phyloP scores from a whole-genome alignment of 2,329 filamentous ascomycete genomes.

The Fusarium annulatum region DNA sequence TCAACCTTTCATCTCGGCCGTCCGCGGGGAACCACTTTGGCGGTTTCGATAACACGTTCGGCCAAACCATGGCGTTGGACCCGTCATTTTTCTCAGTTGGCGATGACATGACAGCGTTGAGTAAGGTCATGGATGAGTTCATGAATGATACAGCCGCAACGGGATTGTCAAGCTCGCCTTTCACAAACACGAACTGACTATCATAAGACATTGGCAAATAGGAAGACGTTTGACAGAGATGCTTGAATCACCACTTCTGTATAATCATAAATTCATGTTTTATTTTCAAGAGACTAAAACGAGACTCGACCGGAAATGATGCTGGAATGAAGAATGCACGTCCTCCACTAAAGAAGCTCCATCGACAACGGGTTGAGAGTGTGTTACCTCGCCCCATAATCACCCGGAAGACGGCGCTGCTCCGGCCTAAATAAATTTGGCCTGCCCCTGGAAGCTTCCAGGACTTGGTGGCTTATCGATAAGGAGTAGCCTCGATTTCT shows the following conservation, averaged over 20 bases:
- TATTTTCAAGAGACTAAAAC: not conserved
- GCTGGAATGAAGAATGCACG: not conserved
- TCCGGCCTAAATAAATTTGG: conserved; percentile 19
- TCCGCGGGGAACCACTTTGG: not conserved
- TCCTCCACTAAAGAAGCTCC: not conserved
- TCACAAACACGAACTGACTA: not conserved
- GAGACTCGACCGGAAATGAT: not conserved
- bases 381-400: conserved; percentile 17
- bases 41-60: conserved; percentile 15
- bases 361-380: not conserved
- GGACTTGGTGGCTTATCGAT: conserved; percentile 15
- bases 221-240: not conserved
- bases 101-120: conserved; percentile 9
- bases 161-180: not conserved
- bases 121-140: conserved; percentile 10
- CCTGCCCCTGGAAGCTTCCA: conserved; percentile 11
- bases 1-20: not conserved
- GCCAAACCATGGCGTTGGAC: conserved; percentile 27
- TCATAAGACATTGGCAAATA: too few relatives aligned
- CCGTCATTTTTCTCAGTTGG: conserved; percentile 9
- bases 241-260: not conserved
- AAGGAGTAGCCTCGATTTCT: not conserved
- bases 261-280: not conserved
- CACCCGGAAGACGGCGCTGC: conserved; percentile 17
- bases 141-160: conserved; percentile 3